Evolutionary conservation across 352 stramenopile species (phyloP).

Genomic region (Aphanomyces invadans): DNA sequence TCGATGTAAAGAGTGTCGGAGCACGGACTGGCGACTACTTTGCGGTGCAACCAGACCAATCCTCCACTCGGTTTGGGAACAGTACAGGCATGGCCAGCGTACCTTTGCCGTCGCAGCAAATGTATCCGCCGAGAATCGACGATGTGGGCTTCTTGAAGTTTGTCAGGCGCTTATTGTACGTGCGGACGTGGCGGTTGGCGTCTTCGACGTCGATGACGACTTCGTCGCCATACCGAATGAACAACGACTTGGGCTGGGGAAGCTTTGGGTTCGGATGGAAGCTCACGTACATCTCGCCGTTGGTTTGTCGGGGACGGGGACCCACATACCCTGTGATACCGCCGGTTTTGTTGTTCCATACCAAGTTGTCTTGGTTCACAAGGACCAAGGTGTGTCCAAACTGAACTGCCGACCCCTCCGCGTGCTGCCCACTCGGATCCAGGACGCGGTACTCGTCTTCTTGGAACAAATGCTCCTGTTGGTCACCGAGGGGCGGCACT

Average conservation of each 20-base stretch:
- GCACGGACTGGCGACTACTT: too few species aligned
- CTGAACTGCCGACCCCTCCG: slow-evolving; percentile 42
- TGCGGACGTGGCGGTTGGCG: slow-evolving; percentile 73
- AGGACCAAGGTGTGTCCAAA: slow-evolving; percentile 71
- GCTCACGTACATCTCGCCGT: slow-evolving; percentile 70
- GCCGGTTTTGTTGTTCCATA: slow-evolving; percentile 86
- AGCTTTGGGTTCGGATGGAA: slow-evolving; percentile 35
- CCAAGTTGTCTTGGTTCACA: slow-evolving; percentile 75
- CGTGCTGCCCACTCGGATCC: slow-evolving; percentile 43
- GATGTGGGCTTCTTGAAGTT: slow-evolving; percentile 85
- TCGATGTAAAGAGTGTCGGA: too few species aligned
- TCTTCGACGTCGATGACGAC: slow-evolving; percentile 67
- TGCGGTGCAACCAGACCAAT: too few species aligned
- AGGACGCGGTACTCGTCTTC: slow-evolving; percentile 78
- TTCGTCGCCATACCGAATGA: slow-evolving; percentile 63
- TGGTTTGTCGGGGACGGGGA: slow-evolving; percentile 48
- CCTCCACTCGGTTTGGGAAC: too few species aligned
- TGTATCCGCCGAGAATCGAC: slow-evolving; percentile 68
- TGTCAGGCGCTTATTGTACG: slow-evolving; percentile 77
- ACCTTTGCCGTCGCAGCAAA: slow-evolving; percentile 82
- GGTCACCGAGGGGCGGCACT: slow-evolving; percentile 67
- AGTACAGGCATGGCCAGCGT: too few species aligned
- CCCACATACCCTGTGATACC: slow-evolving; percentile 81
- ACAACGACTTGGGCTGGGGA: slow-evolving; percentile 9
- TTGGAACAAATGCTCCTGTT: slow-evolving; percentile 62